Percentiles rank a stretch among this genome's conserved stretches.
Evolutionary conservation across 441 rosid species (phyloP).

Genomic region (Flueggea neowawraea): DNA sequence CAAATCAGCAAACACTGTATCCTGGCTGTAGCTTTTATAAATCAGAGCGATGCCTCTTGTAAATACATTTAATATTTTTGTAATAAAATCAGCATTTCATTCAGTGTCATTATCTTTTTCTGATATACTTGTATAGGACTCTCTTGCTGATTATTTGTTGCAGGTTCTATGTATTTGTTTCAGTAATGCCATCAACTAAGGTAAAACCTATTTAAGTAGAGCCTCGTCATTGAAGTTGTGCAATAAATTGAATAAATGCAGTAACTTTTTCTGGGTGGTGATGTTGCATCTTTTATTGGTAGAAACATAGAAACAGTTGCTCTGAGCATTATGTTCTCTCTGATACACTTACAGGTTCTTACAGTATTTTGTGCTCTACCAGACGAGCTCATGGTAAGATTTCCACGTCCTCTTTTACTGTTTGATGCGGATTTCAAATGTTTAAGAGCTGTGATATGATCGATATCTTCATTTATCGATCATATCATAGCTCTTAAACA

Average conservation of each 20-base stretch:
- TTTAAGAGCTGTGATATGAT: neutral
- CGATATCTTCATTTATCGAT: no score
- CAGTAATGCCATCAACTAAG: neutral
- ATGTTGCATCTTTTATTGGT: neutral
- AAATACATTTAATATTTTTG: slow-evolving; percentile 69
- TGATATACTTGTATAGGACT: neutral
- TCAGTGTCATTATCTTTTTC: slow-evolving; percentile 10
- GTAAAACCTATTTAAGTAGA: neutral
- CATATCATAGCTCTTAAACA: no score
- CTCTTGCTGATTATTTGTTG: neutral
- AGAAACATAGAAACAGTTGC: neutral
- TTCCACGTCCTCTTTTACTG: neutral
- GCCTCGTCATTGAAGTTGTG: neutral
- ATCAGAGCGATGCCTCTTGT: slow-evolving; percentile 68
- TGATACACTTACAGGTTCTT: no score
- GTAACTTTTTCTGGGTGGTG: neutral
- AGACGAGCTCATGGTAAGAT: neutral
- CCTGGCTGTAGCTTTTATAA: slow-evolving; percentile 47
- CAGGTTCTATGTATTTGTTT: neutral
- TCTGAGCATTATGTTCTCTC: neutral
- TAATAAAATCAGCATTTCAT: slow-evolving; percentile 55
- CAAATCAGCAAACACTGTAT: slow-evolving; percentile 55
- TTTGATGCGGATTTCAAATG: neutral
- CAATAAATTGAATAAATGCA: neutral
- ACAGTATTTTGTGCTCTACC: no score